Evolutionary conservation across 179 eudicot species (phyloP).

Genomic region (Heliamphora pulchella): DNA sequence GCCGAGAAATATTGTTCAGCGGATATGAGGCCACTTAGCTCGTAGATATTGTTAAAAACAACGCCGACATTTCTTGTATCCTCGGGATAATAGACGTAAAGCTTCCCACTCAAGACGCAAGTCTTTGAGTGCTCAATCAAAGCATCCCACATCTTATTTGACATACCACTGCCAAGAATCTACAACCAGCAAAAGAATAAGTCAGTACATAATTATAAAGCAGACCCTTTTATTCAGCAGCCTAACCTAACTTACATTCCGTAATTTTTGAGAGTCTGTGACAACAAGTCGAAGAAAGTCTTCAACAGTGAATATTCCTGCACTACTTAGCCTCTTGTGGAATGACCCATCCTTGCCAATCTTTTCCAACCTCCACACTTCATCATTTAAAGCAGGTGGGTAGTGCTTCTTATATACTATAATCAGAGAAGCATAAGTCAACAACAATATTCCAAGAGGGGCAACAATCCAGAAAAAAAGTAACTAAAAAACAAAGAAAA

Average conservation of each 20-base stretch:
- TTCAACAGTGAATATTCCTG: conserved; percentile 58
- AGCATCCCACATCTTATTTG: conserved; percentile 99
- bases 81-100: conserved; percentile 78
- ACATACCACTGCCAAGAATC: conserved; percentile 99
- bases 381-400: conserved; percentile 85
- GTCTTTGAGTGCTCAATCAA: conserved; percentile 94
- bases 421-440: conserved; percentile 7
- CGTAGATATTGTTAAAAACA: conserved; percentile 81
- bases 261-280: conserved; percentile 61
- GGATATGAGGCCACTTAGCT: conserved; percentile 79
- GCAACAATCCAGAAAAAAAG: not conserved
- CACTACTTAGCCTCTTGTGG: conserved; percentile 69
- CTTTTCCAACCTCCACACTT: conserved; percentile 97
- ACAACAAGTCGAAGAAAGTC: conserved; percentile 90
- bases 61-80: conserved; percentile 68
- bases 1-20: conserved; percentile 59
- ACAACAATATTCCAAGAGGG: not conserved
- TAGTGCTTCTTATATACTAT: conserved; percentile 92
- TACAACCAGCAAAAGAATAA: conserved; percentile 23
- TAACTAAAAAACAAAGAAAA: not conserved
- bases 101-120: conserved; percentile 79
- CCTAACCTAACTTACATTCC: conserved; percentile 46
- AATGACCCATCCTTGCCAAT: conserved; percentile 97
- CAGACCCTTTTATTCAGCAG: not conserved
- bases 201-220: conserved; percentile 14